Conservation (phyloP, 257 asterid species). For the Solanum ossicruentum region DNA sequence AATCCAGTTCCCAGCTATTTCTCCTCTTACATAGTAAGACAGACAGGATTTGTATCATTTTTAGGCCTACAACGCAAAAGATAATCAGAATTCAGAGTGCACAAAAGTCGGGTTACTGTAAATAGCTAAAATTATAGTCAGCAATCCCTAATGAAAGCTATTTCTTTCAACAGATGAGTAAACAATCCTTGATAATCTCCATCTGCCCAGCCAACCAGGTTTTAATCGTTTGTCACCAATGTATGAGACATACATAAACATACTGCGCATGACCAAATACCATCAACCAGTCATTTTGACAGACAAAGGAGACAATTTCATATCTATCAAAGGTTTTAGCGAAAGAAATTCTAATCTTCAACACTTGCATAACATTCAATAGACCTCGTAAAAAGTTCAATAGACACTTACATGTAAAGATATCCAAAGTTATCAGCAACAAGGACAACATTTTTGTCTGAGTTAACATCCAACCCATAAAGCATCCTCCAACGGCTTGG, state of each 20-base stretch:
- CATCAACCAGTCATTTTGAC: neutral
- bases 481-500: slow-evolving; percentile 88
- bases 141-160: neutral
- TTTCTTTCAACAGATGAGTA: neutral
- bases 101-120: neutral
- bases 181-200: neutral
- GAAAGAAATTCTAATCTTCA: neutral
- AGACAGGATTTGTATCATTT: neutral
- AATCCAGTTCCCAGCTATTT: neutral
- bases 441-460: slow-evolving; percentile 54
- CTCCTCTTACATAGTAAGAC: neutral
- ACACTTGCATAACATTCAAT: neutral
- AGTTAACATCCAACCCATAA: slow-evolving; percentile 81
- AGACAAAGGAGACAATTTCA: neutral
- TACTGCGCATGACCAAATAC: neutral
- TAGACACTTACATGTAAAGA: slow-evolving; percentile 53
- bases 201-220: neutral
- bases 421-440: slow-evolving; percentile 87
- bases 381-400: neutral
- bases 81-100: neutral
- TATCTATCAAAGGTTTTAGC: neutral
- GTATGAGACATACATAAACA: neutral
- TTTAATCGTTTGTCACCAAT: neutral
- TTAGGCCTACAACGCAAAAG: neutral
- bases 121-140: neutral